These are phyloP conservation scores for Gliomastix tumulicola DNA, from an alignment of 2,329 filamentous ascomycete genomes.

Conservation along the genomic window DNA sequence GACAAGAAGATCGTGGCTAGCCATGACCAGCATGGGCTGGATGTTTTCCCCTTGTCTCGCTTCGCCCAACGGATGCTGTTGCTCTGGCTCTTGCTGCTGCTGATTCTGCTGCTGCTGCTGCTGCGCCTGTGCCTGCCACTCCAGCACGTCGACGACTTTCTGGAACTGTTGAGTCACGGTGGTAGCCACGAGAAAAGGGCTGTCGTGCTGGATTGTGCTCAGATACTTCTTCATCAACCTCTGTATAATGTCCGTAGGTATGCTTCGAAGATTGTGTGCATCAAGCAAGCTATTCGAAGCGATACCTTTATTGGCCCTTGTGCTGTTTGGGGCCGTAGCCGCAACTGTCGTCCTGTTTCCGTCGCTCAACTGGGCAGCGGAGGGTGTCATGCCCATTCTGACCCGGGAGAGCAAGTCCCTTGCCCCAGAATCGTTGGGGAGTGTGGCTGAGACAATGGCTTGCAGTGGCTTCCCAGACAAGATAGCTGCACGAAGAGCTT, in stretches of 20 bases:
- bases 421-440: background rate
- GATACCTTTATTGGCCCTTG: too few species aligned
- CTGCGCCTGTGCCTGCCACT: too few species aligned
- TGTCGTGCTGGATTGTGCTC: background rate
- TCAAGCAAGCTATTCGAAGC: too few species aligned
- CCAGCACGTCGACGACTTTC: too few species aligned
- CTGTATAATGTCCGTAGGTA: background rate
- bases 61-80: too few species aligned
- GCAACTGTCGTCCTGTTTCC: too few species aligned
- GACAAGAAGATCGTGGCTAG: too few species aligned
- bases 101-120: too few species aligned
- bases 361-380: background rate
- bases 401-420: background rate
- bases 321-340: too few species aligned
- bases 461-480: background rate
- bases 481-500: background rate
- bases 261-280: background rate
- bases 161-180: background rate
- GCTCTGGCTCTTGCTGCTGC: too few species aligned
- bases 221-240: background rate
- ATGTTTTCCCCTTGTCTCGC: too few species aligned
- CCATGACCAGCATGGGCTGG: too few species aligned
- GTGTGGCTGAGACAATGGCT: background rate
- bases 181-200: background rate
- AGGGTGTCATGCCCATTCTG: background rate